A percentile compares a stretch with the other conserved stretches of the same genome.
phyloP scores from a whole-genome alignment of 2,329 filamentous ascomycete genomes.

The Pseudomassariella vexata region DNA sequence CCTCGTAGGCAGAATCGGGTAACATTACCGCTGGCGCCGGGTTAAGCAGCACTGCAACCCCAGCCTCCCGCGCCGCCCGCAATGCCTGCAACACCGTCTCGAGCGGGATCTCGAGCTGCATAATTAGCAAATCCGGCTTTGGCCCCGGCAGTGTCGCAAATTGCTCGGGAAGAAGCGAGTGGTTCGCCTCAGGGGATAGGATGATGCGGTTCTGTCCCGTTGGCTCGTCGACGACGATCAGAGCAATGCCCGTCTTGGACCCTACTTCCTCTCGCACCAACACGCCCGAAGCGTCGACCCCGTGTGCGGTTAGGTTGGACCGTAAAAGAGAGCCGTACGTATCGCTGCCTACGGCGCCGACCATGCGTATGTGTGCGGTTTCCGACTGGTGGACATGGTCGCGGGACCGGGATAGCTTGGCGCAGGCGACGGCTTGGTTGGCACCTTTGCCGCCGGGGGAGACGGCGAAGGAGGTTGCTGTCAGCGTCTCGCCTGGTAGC shows the following conservation, averaged over 20 bases:
- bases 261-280: slow-evolving; percentile 26
- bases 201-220: slow-evolving; percentile 74
- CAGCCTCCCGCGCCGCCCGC: slow-evolving; percentile 36
- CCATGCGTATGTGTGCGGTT: slow-evolving; percentile 55
- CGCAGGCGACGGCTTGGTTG: slow-evolving; percentile 89
- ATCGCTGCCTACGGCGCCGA: slow-evolving; percentile 68
- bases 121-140: slow-evolving; percentile 58
- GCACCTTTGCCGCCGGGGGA: slow-evolving; percentile 90
- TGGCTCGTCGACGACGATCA: slow-evolving; percentile 70
- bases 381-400: slow-evolving; percentile 18
- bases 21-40: slow-evolving; percentile 72
- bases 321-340: slow-evolving; percentile 58
- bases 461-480: slow-evolving; percentile 68
- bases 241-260: slow-evolving; percentile 61
- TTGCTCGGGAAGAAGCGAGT: slow-evolving; percentile 32
- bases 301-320: slow-evolving; percentile 51
- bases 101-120: slow-evolving; percentile 75
- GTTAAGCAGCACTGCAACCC: slow-evolving; percentile 68
- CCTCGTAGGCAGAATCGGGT: slow-evolving; percentile 58
- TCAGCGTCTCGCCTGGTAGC: slow-evolving; percentile 79
- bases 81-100: slow-evolving; percentile 60
- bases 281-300: slow-evolving; percentile 56
- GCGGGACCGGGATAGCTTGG: slow-evolving; percentile 64
- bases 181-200: slow-evolving; percentile 66
- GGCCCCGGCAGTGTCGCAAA: slow-evolving; percentile 26